Evolutionary conservation across 495 filamentous ascomycete genomes (phyloP), one percentile per base, ranked within the genome.

Genomic region (Penicillium canescens): DNA sequence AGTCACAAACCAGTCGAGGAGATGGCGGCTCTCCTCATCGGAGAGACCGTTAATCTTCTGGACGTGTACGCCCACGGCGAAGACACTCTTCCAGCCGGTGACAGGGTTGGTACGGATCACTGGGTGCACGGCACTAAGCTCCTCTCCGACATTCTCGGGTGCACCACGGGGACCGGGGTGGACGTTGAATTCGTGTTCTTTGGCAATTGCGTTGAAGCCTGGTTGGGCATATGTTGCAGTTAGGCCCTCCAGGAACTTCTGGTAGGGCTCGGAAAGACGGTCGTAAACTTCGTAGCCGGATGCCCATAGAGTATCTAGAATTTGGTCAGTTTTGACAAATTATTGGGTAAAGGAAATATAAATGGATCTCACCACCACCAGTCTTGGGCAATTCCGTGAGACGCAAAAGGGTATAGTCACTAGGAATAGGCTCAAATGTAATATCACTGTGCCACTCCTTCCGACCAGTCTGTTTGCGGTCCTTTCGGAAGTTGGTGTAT

Each of bases 71-170:
- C 85, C 86, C 10, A 87, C 77, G 0, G 81, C 84, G 57, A 87
- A 92, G 26, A 94, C 69, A 35, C 70, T 77, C 74, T 89, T 91
- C 88, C 90, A 93, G 1, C 90, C 90, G 0, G 90, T 91, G 1
- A 92, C 86, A 4, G 90, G 89, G 65, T 93, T 90, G n/a, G 88
- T 92, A 8, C 90, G 85, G 23, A 92, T 73, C 2, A 91, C 82
- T 0, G 88, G 86, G 66, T 92, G 88, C 12, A 83, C 68, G 3
- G 87, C 85, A 20, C 70, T 77, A 4, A 92, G 71, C 11, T 79
- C 73, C 3, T 75, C 74, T 39, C 87, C 90, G 0, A 80, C 68
- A 62, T 92, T 92, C 61, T 85, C 82, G 0, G 88, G 89, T 0
- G 82, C 74, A 6, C 89, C 89, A 7, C 88, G 81, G 9, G 70